Percentiles rank a stretch among this genome's conserved stretches.
Evolutionary conservation across 768 basidiomycete genomes (phyloP).

Genomic region (Holtermanniella nyarrowii): DNA sequence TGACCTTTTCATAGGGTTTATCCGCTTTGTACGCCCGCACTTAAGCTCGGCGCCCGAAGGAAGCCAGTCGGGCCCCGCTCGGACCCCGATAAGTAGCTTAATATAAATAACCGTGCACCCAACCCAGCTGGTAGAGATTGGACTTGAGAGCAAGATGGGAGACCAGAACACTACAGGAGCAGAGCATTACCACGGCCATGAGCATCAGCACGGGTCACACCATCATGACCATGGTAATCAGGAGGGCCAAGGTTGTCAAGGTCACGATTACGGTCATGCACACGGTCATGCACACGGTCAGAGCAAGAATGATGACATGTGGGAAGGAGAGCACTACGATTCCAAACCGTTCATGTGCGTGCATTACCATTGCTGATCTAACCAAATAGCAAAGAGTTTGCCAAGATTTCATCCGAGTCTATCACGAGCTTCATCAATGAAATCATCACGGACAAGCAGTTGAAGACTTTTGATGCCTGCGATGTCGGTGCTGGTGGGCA

Average conservation of each 20-base stretch:
- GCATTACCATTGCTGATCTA: neutral
- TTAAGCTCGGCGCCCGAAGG: too few relatives aligned
- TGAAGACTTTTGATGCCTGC: slow-evolving; percentile 7
- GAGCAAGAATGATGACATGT: slow-evolving; percentile 11
- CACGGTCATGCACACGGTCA: slow-evolving; percentile 7
- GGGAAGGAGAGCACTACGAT: slow-evolving; percentile 13
- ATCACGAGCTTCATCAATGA: slow-evolving; percentile 8
- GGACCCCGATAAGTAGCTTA: too few relatives aligned
- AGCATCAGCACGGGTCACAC: neutral
- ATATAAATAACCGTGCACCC: too few relatives aligned
- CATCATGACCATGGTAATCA: slow-evolving; percentile 3
- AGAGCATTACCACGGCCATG: neutral
- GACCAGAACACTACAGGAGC: too few relatives aligned
- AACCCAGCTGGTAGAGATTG: too few relatives aligned
- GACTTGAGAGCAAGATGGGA: too few relatives aligned
- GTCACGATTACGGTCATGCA: slow-evolving; percentile 8
- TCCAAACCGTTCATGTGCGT: neutral
- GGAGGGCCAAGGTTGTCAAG: too few relatives aligned
- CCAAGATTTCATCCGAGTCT: slow-evolving; percentile 8
- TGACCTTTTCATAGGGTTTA: too few relatives aligned
- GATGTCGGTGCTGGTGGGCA: slow-evolving; percentile 27
- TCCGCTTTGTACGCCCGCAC: too few relatives aligned
- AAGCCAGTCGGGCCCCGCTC: too few relatives aligned
- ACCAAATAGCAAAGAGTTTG: slow-evolving; percentile 8
- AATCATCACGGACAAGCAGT: slow-evolving; percentile 5